Percentiles rank a stretch among this genome's conserved stretches.
These are phyloP conservation scores for Cladophialophora bantiana DNA, from an alignment of 2,329 filamentous ascomycete species.

Conservation along the genomic window DNA sequence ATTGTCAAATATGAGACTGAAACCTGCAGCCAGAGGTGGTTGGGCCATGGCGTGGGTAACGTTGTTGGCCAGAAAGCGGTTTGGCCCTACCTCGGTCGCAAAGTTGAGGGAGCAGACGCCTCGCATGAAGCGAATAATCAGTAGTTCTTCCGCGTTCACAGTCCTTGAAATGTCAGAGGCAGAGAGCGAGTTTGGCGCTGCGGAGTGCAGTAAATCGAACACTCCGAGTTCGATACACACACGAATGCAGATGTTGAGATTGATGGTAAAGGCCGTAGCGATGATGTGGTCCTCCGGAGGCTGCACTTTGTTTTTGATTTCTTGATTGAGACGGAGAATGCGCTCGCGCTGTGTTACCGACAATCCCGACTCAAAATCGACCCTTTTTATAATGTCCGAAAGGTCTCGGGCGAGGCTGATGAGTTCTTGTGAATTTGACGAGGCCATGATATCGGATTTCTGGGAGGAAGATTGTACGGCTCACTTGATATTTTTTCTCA, in stretches of 20 bases:
- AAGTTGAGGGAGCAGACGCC: neutral
- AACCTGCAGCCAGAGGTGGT: slow-evolving; percentile 4
- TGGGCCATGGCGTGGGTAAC: slow-evolving; percentile 8
- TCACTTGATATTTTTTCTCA: no score
- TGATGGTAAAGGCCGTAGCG: slow-evolving; percentile 1
- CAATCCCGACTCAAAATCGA: neutral
- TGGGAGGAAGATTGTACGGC: no score
- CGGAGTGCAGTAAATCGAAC: slow-evolving; percentile 4
- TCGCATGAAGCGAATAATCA: slow-evolving; percentile 6
- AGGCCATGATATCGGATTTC: no score
- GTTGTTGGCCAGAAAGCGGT: neutral
- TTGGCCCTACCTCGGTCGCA: neutral
- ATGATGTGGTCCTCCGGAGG: slow-evolving; percentile 8
- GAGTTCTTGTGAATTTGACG: no score
- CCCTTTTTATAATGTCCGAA: no score
- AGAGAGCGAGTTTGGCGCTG: neutral
- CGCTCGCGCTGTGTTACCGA: neutral
- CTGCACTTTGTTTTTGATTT: slow-evolving; percentile 8
- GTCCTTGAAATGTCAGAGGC: neutral
- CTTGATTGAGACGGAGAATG: slow-evolving; percentile 4
- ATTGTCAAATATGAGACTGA: slow-evolving; percentile 1
- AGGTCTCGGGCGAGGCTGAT: no score
- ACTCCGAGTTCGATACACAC: slow-evolving; percentile 4
- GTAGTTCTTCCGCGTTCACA: slow-evolving; percentile 4
- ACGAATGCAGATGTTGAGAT: slow-evolving; percentile 9